phyloP scores from a whole-genome alignment of 148 eudicot species.

The Amaranthus hypochondriacus region DNA sequence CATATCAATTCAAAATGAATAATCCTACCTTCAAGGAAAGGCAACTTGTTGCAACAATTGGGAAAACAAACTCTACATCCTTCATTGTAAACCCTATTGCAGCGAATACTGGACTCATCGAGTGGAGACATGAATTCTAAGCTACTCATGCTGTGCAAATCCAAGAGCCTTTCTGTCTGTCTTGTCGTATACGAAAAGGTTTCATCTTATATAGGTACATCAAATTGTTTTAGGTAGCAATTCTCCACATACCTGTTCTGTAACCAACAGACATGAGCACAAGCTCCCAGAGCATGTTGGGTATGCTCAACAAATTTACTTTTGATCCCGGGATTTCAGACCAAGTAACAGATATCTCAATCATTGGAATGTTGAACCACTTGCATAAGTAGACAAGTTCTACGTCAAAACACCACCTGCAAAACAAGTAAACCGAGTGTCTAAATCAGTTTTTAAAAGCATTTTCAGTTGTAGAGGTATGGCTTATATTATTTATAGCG shows the following conservation, averaged over 20 bases:
- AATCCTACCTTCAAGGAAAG: neutral
- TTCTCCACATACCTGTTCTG: slow-evolving; percentile 81
- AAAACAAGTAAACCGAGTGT: neutral
- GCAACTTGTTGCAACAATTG: neutral
- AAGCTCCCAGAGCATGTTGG: slow-evolving; percentile 96
- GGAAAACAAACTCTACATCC: neutral
- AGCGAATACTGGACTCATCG: neutral
- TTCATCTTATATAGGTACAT: slow-evolving; percentile 9
- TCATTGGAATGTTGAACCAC: slow-evolving; percentile 56
- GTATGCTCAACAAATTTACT: slow-evolving; percentile 80
- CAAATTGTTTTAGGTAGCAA: slow-evolving; percentile 27
- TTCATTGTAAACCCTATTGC: neutral
- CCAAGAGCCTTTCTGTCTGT: neutral
- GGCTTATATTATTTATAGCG: too few relatives aligned
- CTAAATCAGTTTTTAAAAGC: too few relatives aligned
- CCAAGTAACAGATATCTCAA: slow-evolving; percentile 89
- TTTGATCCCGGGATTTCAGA: slow-evolving; percentile 95
- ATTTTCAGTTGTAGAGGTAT: too few relatives aligned
- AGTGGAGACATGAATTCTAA: slow-evolving; percentile 4
- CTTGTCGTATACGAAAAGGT: slow-evolving; percentile 10
- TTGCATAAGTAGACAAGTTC: slow-evolving; percentile 90
- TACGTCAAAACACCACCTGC: slow-evolving; percentile 99
- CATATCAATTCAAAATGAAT: slow-evolving; percentile 8
- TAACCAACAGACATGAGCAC: slow-evolving; percentile 87
- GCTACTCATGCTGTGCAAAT: slow-evolving; percentile 14